Percentiles rank a stretch among this genome's conserved stretches.
Conservation (phyloP, 495 filamentous ascomycete genomes). For the Daldinia bambusicola region DNA sequence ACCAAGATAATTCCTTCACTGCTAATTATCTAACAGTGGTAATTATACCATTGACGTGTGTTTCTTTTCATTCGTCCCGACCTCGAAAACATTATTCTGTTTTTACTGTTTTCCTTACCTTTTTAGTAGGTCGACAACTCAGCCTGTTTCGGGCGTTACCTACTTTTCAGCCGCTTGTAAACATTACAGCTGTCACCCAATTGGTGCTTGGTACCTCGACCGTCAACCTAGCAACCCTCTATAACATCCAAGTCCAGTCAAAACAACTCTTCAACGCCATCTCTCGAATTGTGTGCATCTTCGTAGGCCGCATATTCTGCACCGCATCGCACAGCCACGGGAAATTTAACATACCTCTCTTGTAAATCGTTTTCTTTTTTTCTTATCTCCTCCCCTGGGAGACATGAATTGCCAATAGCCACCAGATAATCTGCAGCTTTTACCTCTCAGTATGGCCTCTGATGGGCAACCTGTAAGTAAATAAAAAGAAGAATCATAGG, state of each 20-base stretch:
- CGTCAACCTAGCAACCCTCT: constrained; percentile 18
- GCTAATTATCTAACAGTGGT: constrained; percentile 13
- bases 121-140: background rate
- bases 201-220: constrained; percentile 13
- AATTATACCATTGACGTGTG: constrained; percentile 11
- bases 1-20: constrained; percentile 2
- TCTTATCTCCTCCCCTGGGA: constrained; percentile 16
- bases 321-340: constrained; percentile 11
- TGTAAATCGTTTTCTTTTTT: constrained; percentile 17
- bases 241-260: background rate
- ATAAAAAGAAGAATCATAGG: constrained; percentile 8
- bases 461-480: constrained; percentile 55
- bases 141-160: constrained; percentile 1
- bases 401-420: constrained; percentile 34
- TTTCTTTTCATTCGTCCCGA: background rate
- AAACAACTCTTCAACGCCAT: constrained; percentile 25
- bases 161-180: constrained; percentile 26
- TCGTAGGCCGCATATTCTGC: constrained; percentile 19
- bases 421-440: constrained; percentile 11
- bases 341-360: constrained; percentile 17
- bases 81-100: background rate
- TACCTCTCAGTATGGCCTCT: constrained; percentile 48
- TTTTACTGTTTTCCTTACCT: constrained; percentile 8
- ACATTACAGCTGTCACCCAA: constrained; percentile 24
- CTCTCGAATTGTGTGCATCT: constrained; percentile 15